Percentiles rank a stretch among this genome's conserved stretches.
Evolutionary conservation across 352 stramenopile species (phyloP).

Genomic region (Pseudoperonospora humuli): DNA sequence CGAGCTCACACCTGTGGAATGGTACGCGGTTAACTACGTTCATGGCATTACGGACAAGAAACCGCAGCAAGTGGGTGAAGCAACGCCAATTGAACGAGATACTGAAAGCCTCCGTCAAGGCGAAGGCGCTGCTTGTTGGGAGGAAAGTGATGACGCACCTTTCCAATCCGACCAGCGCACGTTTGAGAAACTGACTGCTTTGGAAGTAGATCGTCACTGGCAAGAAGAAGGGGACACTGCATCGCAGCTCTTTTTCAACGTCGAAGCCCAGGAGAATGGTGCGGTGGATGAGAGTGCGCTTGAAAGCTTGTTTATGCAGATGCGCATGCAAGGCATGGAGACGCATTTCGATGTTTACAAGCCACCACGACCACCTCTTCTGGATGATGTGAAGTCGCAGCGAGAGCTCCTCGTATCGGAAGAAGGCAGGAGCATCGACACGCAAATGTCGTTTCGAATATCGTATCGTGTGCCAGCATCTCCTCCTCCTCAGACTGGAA

Average conservation of each 20-base stretch:
- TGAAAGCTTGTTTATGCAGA: slow-evolving; percentile 35
- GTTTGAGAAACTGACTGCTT: slow-evolving; percentile 35
- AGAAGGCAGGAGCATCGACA: slow-evolving; percentile 12
- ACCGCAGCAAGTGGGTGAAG: slow-evolving; percentile 12
- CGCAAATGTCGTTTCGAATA: slow-evolving; percentile 52
- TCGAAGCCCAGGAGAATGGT: background rate
- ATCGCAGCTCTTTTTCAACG: slow-evolving; percentile 35
- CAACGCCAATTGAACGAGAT: slow-evolving; percentile 10
- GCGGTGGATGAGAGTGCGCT: slow-evolving; percentile 21
- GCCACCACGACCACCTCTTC: slow-evolving; percentile 29
- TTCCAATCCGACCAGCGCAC: slow-evolving; percentile 25
- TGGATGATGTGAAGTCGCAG: background rate
- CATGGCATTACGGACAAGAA: slow-evolving; percentile 59
- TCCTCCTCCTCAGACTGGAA: slow-evolving; percentile 24
- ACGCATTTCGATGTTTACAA: slow-evolving; percentile 47
- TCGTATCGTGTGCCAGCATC: slow-evolving; percentile 59
- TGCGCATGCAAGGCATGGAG: slow-evolving; percentile 53
- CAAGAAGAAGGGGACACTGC: slow-evolving; percentile 39
- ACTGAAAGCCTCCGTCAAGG: slow-evolving; percentile 12
- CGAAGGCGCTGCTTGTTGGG: slow-evolving; percentile 4
- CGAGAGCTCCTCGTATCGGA: slow-evolving; percentile 13
- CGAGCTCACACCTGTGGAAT: slow-evolving; percentile 77
- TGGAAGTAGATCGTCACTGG: slow-evolving; percentile 31
- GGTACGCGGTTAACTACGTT: slow-evolving; percentile 78
- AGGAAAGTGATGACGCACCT: slow-evolving; percentile 11